Base-by-base conservation (phyloP, 345 rosid genomes). In the Ceriops decandra region DNA sequence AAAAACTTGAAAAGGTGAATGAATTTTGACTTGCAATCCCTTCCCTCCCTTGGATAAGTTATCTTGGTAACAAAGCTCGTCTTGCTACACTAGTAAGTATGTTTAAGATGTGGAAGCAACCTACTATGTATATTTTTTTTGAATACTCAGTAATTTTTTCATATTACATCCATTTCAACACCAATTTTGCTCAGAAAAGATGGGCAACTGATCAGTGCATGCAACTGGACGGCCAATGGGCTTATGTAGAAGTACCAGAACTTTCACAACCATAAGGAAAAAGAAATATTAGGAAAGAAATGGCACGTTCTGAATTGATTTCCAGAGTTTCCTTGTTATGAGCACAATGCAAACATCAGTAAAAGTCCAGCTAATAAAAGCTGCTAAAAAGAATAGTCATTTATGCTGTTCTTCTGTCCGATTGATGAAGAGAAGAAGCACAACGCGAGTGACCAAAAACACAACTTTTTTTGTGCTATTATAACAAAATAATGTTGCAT, bases 1-100 rank as follows among this genome's bases (percentile, higher is more conserved):
- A 83, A 16, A 93, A 89, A 82, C 89, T 93, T 61, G 85, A 83
- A 73, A 89, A 87, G 97, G 93, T 93, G 68, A 80, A 70, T 68
- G 69, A 36, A 19, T 51, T 56, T 7, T 52, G 32, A 21, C 19
- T 11, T 35, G n/a, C 47, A 59, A 9, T 49, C 6, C 4, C 36
- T n/a, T 5, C 21, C 21, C 22, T 42, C 38, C 20, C n/a, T 54
- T 73, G 47, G 67, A 65, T 51, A 5, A 51, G 0, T 9, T 49
- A 2, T 61, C 27, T 59, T 63, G 60, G 28, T 27, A n/a, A 15
- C 10, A 20, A 53, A 30, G 11, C 11, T 42, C 52, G 22, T 35
- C 52, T 57, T 52, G 52, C 31, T 52, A 11, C 30, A 0, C 61
- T 62, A 35, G 28, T 28, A 20, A 59, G 7, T 51, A 70, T 28